Evolutionary conservation across 371 early-diverging fungal genomes (phyloP).

Genomic region (Rhizopus arrhizus): DNA sequence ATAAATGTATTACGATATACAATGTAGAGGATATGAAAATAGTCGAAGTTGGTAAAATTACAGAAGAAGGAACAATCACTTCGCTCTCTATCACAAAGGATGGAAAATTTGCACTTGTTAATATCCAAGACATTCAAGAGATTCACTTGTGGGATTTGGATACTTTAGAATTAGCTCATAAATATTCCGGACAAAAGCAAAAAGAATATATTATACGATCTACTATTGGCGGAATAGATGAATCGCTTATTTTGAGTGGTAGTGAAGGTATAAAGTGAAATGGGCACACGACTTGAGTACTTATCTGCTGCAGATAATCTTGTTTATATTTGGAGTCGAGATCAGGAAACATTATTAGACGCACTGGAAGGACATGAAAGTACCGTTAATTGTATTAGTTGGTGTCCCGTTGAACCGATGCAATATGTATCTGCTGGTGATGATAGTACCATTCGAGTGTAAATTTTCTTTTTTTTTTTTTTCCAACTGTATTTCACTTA

Average conservation of each 20-base stretch:
- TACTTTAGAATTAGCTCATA: conserved; percentile 64
- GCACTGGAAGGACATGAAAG: conserved; percentile 80
- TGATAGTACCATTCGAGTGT: conserved; percentile 90
- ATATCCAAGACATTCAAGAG: conserved; percentile 58
- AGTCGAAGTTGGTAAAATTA: conserved; percentile 45
- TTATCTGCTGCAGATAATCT: conserved; percentile 57
- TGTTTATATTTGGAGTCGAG: conserved; percentile 91
- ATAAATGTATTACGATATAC: conserved; percentile 75
- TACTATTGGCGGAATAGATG: conserved; percentile 86
- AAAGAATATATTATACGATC: conserved; percentile 88
- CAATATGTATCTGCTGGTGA: conserved; percentile 93
- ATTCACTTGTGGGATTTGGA: conserved; percentile 91
- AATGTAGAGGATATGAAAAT: conserved; percentile 30
- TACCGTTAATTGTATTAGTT: conserved; percentile 84
- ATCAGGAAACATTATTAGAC: conserved; percentile 74
- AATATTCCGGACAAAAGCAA: conserved; percentile 85
- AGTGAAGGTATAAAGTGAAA: conserved; percentile 73
- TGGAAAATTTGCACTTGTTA: conserved; percentile 74
- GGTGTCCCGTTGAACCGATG: conserved; percentile 70
- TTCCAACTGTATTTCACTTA: background rate
- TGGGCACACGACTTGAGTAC: background rate
- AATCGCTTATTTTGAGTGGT: conserved; percentile 84
- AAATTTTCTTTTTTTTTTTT: conserved; percentile 39
- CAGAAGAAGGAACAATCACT: conserved; percentile 75
- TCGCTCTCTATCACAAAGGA: conserved; percentile 77